Conservation (phyloP, 2,329 filamentous ascomycete genomes). For the Diplocarpon rosae region DNA sequence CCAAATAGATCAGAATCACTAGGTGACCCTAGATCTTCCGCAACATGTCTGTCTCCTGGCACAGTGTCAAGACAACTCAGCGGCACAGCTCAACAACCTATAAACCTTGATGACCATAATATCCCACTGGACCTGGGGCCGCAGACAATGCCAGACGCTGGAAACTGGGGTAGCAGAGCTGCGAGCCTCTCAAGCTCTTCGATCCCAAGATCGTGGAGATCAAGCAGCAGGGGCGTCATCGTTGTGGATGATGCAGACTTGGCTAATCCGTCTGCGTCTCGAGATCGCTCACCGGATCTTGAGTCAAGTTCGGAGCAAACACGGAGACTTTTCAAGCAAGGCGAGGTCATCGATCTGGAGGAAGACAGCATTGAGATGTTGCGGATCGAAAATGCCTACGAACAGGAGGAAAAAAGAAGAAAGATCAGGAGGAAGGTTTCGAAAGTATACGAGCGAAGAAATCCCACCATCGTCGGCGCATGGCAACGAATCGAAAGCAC, state of each 20-base stretch:
- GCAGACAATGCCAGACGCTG: not conserved
- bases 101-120: not conserved
- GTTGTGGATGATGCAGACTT: not conserved
- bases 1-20: not conserved
- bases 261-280: not conserved
- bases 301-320: not conserved
- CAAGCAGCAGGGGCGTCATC: not conserved
- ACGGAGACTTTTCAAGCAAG: not conserved
- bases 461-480: slow-evolving; percentile 11
- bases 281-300: not conserved
- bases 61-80: not conserved
- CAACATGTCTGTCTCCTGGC: not conserved
- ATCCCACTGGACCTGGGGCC: not conserved
- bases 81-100: not conserved
- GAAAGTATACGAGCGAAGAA: slow-evolving; percentile 17
- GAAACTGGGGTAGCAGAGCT: not conserved
- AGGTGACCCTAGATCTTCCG: not conserved
- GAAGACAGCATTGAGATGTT: slow-evolving; percentile 1
- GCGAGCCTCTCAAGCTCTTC: not conserved
- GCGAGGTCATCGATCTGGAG: slow-evolving; percentile 5
- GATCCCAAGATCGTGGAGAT: not conserved
- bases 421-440: not conserved
- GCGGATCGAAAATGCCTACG: slow-evolving; percentile 7
- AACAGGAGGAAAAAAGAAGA: slow-evolving; percentile 2
- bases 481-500: slow-evolving; percentile 9